Percentiles rank a stretch among this genome's conserved stretches.
phyloP scores from a whole-genome alignment of 495 filamentous ascomycete genomes.

The Neurospora sp. region DNA sequence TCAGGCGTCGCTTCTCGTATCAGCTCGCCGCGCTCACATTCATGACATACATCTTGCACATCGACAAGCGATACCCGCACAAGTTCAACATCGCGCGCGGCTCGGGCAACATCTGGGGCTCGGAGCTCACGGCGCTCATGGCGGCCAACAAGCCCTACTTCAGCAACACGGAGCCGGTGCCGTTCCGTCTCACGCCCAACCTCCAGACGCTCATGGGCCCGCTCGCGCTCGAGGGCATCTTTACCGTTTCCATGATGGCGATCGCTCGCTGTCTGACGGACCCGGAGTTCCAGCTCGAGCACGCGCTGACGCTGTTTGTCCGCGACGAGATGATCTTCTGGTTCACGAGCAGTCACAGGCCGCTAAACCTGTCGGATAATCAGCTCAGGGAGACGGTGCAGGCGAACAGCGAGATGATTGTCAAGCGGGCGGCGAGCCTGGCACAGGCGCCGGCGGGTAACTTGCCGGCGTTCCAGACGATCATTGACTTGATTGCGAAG shows the following conservation, averaged over 20 bases:
- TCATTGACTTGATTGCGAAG: constrained; percentile 79
- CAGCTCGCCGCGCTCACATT: constrained; percentile 94
- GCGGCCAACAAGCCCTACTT: constrained; percentile 72
- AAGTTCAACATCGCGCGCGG: constrained; percentile 86
- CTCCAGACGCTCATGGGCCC: constrained; percentile 93
- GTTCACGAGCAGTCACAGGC: constrained; percentile 73
- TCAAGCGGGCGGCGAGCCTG: constrained; percentile 76
- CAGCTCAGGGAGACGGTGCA: constrained; percentile 81
- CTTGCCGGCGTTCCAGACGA: constrained; percentile 90
- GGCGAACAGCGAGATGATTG: constrained; percentile 78
- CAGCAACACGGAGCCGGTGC: constrained; percentile 87
- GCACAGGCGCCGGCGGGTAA: constrained; percentile 54
- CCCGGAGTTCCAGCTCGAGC: constrained; percentile 79
- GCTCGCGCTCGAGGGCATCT: constrained; percentile 90
- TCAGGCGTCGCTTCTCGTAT: constrained; percentile 91
- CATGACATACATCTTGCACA: constrained; percentile 97
- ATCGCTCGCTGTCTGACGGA: constrained; percentile 95
- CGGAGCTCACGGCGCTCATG: constrained; percentile 82
- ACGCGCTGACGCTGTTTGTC: constrained; percentile 86
- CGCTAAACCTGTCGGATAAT: constrained; percentile 45
- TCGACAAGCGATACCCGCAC: constrained; percentile 86
- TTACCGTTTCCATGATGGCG: constrained; percentile 82
- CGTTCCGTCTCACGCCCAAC: constrained; percentile 94
- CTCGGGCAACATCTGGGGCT: constrained; percentile 91
- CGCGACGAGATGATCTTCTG: constrained; percentile 97